Evolutionary conservation across 306 rosid genomes (phyloP).

Genomic region (Corylus heterophylla): DNA sequence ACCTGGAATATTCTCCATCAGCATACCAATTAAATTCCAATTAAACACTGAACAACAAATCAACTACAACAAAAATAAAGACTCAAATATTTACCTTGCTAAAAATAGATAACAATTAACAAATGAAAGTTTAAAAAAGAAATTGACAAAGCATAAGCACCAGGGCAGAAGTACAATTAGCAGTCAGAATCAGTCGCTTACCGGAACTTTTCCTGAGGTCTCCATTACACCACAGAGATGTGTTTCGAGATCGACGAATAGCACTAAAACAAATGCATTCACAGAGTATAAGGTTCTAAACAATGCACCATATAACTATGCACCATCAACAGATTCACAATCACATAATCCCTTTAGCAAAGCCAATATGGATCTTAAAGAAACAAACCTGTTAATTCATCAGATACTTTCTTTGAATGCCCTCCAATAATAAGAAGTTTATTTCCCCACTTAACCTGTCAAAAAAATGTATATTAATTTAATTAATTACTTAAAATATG

Average conservation of each 20-base stretch:
- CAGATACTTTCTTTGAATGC: slow-evolving; percentile 58
- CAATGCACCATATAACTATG: slow-evolving; percentile 1
- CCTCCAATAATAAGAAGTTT: slow-evolving; percentile 86
- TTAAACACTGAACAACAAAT: slow-evolving; percentile 26
- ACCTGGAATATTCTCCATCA: slow-evolving; percentile 48
- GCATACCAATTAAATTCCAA: slow-evolving; percentile 25
- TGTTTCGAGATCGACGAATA: slow-evolving; percentile 68
- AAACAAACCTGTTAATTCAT: slow-evolving; percentile 63
- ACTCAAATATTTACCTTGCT: slow-evolving; percentile 14
- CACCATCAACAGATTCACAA: slow-evolving; percentile 21
- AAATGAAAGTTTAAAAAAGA: slow-evolving; percentile 9
- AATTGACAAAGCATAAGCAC: slow-evolving; percentile 21
- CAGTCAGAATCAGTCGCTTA: slow-evolving; percentile 34
- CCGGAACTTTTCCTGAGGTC: slow-evolving; percentile 91
- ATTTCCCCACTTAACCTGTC: slow-evolving; percentile 85
- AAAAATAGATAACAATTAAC: slow-evolving; percentile 10
- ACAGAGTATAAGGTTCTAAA: slow-evolving; percentile 33
- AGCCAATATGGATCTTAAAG: slow-evolving; percentile 11
- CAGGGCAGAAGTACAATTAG: slow-evolving; percentile 24
- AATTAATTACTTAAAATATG: slow-evolving; percentile 13
- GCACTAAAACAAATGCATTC: slow-evolving; percentile 63
- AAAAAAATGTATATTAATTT: neutral
- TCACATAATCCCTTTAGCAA: slow-evolving; percentile 14
- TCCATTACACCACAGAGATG: slow-evolving; percentile 57
- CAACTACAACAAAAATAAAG: slow-evolving; percentile 16